These are phyloP conservation scores for Diutina catenulata DNA, from an alignment of 1,139 yeast genomes.

Conservation along the genomic window DNA sequence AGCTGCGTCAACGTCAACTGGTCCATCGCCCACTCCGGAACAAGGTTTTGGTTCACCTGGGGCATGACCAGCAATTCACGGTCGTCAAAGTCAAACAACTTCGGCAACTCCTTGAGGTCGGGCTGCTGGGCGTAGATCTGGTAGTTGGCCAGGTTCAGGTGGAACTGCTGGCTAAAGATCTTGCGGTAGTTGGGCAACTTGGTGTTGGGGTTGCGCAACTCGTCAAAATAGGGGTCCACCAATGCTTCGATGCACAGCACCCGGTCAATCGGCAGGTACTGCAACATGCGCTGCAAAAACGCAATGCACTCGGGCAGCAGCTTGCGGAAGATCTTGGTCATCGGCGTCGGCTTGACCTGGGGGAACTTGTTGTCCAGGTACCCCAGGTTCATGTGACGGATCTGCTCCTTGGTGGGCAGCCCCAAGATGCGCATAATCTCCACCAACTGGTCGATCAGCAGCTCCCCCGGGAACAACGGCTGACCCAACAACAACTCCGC, in stretches of 20 bases:
- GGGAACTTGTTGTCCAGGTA: slow-evolving; percentile 98
- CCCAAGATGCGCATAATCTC: slow-evolving; percentile 94
- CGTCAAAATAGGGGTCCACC: slow-evolving; percentile 66
- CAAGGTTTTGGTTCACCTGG: slow-evolving; percentile 20
- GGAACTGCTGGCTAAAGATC: slow-evolving; percentile 29
- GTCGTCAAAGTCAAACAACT: slow-evolving; percentile 38
- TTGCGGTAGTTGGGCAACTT: slow-evolving; percentile 43
- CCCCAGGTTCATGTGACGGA: slow-evolving; percentile 90
- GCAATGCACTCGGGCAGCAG: slow-evolving; percentile 49
- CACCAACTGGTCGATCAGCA: slow-evolving; percentile 93
- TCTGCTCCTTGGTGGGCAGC: slow-evolving; percentile 89
- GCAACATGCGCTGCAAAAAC: slow-evolving; percentile 47
- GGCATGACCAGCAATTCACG: slow-evolving; percentile 34
- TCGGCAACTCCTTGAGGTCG: slow-evolving; percentile 31
- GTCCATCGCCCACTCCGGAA: slow-evolving; percentile 28
- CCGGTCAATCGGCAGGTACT: slow-evolving; percentile 68
- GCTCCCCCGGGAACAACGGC: slow-evolving; percentile 95
- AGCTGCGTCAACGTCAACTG: slow-evolving; percentile 19
- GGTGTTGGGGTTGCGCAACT: slow-evolving; percentile 45
- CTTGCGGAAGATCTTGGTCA: slow-evolving; percentile 70
- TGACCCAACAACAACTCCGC: slow-evolving; percentile 93
- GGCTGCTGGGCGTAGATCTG: slow-evolving; percentile 29
- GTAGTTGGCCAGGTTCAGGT: slow-evolving; percentile 21
- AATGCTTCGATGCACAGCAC: slow-evolving; percentile 59
- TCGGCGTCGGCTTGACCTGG: slow-evolving; percentile 87